These are phyloP conservation scores for Phialemonium atrogriseum DNA, from an alignment of 2,329 filamentous ascomycete genomes.

Conservation along the genomic window DNA sequence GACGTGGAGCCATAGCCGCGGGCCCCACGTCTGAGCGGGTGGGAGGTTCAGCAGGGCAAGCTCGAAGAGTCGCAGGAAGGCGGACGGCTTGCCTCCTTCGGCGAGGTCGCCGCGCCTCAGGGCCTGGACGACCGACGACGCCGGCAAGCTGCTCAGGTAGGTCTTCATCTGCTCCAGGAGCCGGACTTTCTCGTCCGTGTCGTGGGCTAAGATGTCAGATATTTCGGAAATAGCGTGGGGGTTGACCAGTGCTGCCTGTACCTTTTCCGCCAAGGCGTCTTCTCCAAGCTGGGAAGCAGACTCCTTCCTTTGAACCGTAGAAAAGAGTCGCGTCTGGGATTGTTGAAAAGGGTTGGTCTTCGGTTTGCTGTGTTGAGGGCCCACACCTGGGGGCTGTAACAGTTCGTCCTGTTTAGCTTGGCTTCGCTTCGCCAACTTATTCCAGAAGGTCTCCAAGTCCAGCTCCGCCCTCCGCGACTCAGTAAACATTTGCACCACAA, in stretches of 20 bases:
- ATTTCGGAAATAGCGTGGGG: too few relatives aligned
- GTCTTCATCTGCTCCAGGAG: conserved; percentile 16
- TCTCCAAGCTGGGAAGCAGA: too few relatives aligned
- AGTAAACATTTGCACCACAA: conserved; percentile 52
- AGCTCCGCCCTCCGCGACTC: conserved; percentile 43
- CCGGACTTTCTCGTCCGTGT: conserved; percentile 15
- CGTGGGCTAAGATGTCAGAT: conserved; percentile 11
- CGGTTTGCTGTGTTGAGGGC: too few relatives aligned
- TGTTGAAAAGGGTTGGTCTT: too few relatives aligned
- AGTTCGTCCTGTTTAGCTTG: conserved; percentile 6
- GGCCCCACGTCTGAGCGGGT: conserved; percentile 22
- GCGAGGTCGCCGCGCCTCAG: not conserved
- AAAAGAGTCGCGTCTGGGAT: too few relatives aligned
- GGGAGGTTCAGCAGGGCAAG: conserved; percentile 18
- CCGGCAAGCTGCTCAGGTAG: conserved; percentile 13
- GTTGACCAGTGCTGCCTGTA: too few relatives aligned
- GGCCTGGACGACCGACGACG: not conserved
- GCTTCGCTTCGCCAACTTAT: conserved; percentile 25
- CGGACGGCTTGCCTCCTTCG: conserved; percentile 1
- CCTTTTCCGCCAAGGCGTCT: too few relatives aligned
- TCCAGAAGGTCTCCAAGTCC: conserved; percentile 46
- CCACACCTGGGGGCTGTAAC: too few relatives aligned
- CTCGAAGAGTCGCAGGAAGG: conserved; percentile 13
- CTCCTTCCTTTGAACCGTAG: too few relatives aligned
- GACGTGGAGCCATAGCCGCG: conserved; percentile 21